A percentile compares a stretch with the other conserved stretches of the same genome.
Evolutionary conservation across 768 basidiomycete genomes (phyloP).

Genomic region (Boletus pseudo-olivaceus): DNA sequence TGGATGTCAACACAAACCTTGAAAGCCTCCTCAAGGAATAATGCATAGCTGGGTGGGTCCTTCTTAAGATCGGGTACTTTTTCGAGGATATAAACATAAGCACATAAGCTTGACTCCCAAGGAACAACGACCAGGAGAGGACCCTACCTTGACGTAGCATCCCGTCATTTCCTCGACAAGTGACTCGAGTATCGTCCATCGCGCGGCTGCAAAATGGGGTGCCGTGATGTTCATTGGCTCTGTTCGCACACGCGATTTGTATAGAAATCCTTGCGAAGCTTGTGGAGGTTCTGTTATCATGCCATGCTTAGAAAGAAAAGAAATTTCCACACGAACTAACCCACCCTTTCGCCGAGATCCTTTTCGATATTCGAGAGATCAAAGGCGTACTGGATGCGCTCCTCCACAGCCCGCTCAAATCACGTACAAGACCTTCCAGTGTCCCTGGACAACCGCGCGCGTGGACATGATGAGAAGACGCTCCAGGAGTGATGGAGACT

Average conservation of each 20-base stretch:
- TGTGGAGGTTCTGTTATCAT: conserved; percentile 16
- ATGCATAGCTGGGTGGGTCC: conserved; percentile 66
- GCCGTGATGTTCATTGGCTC: conserved; percentile 88
- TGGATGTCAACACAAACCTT: conserved; percentile 47
- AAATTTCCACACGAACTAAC: background rate
- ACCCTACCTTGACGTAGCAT: conserved; percentile 71
- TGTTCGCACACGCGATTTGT: conserved; percentile 82
- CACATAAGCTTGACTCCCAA: background rate
- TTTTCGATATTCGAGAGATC: conserved; percentile 87
- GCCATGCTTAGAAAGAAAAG: background rate
- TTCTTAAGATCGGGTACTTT: conserved; percentile 89
- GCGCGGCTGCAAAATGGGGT: conserved; percentile 75
- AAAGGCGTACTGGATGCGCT: conserved; percentile 77
- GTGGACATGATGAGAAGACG: conserved; percentile 83
- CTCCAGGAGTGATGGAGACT: conserved; percentile 88
- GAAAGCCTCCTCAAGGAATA: conserved; percentile 92
- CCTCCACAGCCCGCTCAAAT: conserved; percentile 83
- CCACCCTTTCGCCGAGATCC: conserved; percentile 74
- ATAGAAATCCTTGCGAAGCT: conserved; percentile 45
- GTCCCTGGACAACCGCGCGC: conserved; percentile 71
- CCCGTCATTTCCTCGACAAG: conserved; percentile 82
- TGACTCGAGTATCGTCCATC: conserved; percentile 56
- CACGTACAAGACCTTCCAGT: conserved; percentile 69
- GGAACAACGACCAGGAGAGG: too few species aligned
- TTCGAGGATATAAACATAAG: conserved; percentile 90